These are phyloP conservation scores for Lablab purpureus DNA, from an alignment of 306 rosid species.

Conservation along the genomic window DNA sequence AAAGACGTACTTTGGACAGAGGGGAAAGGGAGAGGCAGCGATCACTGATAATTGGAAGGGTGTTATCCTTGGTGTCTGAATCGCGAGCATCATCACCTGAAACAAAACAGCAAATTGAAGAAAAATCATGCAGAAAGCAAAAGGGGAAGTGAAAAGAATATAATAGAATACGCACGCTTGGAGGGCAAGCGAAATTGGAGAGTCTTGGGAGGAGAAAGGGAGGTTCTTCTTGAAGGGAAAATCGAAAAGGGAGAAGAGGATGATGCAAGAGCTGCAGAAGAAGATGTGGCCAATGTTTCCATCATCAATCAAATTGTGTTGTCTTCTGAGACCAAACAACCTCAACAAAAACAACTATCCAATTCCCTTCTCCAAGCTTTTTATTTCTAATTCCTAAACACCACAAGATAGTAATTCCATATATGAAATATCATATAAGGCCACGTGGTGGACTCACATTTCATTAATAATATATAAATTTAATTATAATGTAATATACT, in stretches of 20 bases:
- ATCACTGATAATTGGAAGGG: conserved; percentile 65
- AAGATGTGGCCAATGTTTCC: conserved; percentile 67
- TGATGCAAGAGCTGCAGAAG: conserved; percentile 56
- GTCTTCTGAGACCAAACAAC: neutral
- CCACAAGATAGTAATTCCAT: neutral
- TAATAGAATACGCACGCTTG: conserved; percentile 66
- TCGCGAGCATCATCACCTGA: conserved; percentile 72
- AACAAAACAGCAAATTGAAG: neutral
- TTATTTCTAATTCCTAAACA: neutral
- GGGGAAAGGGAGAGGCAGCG: conserved; percentile 79
- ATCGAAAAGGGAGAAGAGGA: conserved; percentile 60
- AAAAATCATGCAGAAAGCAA: neutral
- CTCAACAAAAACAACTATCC: neutral
- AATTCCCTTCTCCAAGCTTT: neutral
- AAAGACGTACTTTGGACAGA: conserved; percentile 68
- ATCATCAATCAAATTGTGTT: conserved; percentile 37
- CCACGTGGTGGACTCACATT: neutral
- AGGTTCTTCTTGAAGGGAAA: conserved; percentile 46
- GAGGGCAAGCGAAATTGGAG: conserved; percentile 59
- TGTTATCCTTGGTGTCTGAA: conserved; percentile 41
- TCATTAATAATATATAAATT: neutral
- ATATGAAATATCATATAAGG: neutral
- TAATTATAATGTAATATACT: no score
- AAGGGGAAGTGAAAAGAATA: neutral
- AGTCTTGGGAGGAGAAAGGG: conserved; percentile 46